Evolutionary conservation across 2,329 filamentous ascomycete species (phyloP), one percentile per base, ranked within the genome.

Genomic region (Pseudodiploospora longispora): DNA sequence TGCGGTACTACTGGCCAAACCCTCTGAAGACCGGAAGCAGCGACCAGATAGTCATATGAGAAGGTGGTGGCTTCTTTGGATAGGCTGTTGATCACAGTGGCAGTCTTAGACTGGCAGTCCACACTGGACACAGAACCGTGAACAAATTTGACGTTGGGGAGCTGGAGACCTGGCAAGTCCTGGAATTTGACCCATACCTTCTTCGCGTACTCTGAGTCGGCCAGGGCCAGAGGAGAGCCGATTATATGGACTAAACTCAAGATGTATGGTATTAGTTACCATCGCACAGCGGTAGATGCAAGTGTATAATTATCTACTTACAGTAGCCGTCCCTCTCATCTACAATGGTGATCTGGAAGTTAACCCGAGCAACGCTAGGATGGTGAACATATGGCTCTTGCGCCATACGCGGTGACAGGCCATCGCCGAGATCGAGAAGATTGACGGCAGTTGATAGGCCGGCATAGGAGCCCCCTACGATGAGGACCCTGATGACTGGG

Each of bases 301-400:
- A 27, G 34, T 19, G 19, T 19, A 19, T 19, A 19, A 19, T 2
- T 19, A 19, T 19, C 3, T 5, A 64, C 82, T 54, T 69, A 89
- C 85, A 89, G 60, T 80, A 89, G n/a, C 86, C 86, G 68, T 90
- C 85, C n/a, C 83, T 71, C 61, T 89, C 83, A 55, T 90, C 85
- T 27, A 87, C 79, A 27, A 90, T 74, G 27, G 83, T 88, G 41
- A 90, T 80, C 33, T 87, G 75, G 10, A 87, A 63, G 1, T 77
- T 71, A 37, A 83, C 68, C 27, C 67, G 69, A 37, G 69, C 66
- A 19, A 68, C 58, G 30, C 64, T 56, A 50, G 65, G 51, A 53
- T 71, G 53, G 56, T 73, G 64, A 36, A 49, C 46, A 43, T 68
- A 68, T n/a, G 55, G 55, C 31, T 60, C 53, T 19, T 55, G 59